phyloP scores from a whole-genome alignment of 176 grass and related monocot species.

The Aegilops tauschii region DNA sequence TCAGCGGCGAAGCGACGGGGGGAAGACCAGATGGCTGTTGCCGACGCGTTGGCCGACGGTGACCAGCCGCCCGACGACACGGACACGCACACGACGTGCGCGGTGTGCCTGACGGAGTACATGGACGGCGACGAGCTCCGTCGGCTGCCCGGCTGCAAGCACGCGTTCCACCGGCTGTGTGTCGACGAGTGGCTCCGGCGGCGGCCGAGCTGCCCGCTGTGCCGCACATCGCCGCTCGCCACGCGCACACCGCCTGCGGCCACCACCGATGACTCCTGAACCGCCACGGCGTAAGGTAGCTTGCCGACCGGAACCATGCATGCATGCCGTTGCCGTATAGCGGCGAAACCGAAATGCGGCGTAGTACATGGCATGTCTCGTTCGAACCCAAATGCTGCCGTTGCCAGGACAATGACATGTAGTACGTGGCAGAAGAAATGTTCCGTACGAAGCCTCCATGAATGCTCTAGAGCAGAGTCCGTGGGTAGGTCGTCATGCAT shows the following conservation, averaged over 20 bases:
- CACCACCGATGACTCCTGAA: background rate
- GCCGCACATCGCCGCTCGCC: conserved; percentile 25
- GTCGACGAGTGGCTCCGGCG: conserved; percentile 52
- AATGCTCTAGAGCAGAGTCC: no score
- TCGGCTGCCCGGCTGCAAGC: conserved; percentile 44
- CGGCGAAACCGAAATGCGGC: no score
- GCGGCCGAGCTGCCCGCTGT: conserved; percentile 50
- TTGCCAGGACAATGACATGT: no score
- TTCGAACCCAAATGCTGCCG: no score
- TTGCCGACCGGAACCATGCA: no score
- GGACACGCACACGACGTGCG: background rate
- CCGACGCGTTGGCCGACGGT: no score
- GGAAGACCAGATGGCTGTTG: background rate
- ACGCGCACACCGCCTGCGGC: background rate
- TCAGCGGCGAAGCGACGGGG: background rate
- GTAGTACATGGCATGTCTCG: no score
- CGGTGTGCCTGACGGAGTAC: conserved; percentile 48
- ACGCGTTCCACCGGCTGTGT: conserved; percentile 54
- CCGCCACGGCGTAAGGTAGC: no score
- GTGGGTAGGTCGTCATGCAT: no score
- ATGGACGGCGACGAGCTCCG: conserved; percentile 41
- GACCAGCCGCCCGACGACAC: background rate
- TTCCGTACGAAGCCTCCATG: no score
- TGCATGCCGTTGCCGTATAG: no score
- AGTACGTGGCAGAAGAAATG: no score